A percentile compares a stretch with the other conserved stretches of the same genome.
These are phyloP conservation scores for Wickerhamiella infanticola DNA, from an alignment of 1,139 yeast genomes.

Conservation along the genomic window DNA sequence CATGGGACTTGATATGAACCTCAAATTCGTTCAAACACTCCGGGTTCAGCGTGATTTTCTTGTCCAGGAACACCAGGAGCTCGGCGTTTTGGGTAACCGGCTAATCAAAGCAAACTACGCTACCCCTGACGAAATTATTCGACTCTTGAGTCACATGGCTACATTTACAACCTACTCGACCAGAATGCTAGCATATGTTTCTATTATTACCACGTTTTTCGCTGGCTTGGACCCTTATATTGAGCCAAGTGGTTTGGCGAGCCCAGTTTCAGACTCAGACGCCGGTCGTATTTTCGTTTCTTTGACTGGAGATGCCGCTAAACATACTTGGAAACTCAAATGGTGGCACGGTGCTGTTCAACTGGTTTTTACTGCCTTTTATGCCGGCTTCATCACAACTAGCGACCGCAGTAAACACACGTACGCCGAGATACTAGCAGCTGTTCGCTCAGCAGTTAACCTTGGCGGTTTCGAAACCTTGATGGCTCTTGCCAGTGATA, in stretches of 20 bases:
- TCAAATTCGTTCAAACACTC: conserved; percentile 38
- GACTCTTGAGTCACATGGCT: conserved; percentile 29
- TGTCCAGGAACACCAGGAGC: conserved; percentile 49
- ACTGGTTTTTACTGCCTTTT: conserved; percentile 46
- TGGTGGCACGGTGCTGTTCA: conserved; percentile 40
- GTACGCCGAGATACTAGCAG: conserved; percentile 24
- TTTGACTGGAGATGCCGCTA: conserved; percentile 3
- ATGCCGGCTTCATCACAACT: conserved; percentile 35
- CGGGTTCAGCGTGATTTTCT: conserved; percentile 47
- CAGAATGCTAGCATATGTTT: conserved; percentile 15
- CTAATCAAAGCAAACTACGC: conserved; percentile 33
- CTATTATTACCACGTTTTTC: conserved; percentile 7
- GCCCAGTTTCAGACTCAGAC: background rate
- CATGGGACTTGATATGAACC: conserved; percentile 33
- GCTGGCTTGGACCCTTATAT: conserved; percentile 1
- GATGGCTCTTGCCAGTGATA: conserved; percentile 55
- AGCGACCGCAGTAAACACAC: background rate
- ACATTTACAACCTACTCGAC: conserved; percentile 43
- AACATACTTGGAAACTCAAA: conserved; percentile 18
- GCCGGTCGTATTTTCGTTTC: conserved; percentile 1
- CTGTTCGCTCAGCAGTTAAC: conserved; percentile 38
- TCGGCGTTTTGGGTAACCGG: conserved; percentile 39
- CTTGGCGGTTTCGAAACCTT: conserved; percentile 72
- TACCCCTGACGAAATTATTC: conserved; percentile 24
- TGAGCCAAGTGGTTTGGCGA: background rate